phyloP scores from a whole-genome alignment of 768 basidiomycete genomes.

The Naganishia antarctica region DNA sequence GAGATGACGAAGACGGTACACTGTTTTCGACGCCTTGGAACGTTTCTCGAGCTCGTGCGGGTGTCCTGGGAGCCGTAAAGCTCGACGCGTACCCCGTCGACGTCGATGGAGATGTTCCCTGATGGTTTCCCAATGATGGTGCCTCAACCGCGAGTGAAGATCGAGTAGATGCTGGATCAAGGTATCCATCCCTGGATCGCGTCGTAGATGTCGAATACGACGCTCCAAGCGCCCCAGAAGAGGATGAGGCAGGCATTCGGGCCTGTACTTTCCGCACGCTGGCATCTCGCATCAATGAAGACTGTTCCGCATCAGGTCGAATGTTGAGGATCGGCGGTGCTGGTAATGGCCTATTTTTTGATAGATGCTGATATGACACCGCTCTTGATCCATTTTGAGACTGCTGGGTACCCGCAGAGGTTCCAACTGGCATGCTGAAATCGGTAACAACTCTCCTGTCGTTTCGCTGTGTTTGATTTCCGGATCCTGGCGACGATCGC shows the following conservation, averaged over 20 bases:
- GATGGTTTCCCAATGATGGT: no score
- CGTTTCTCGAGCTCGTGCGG: not conserved
- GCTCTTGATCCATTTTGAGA: not conserved
- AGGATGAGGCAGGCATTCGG: not conserved
- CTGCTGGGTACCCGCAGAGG: not conserved
- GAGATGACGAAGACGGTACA: not conserved
- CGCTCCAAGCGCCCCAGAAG: not conserved
- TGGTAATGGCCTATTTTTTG: not conserved
- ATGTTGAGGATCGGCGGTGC: not conserved
- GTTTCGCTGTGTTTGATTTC: not conserved
- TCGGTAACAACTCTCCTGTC: not conserved
- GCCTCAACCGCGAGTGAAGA: not conserved
- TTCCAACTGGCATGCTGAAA: not conserved
- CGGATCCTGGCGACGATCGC: not conserved
- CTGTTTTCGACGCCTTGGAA: not conserved
- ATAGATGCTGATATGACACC: not conserved
- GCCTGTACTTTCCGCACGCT: not conserved
- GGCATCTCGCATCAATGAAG: not conserved
- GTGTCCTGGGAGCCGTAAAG: conserved; percentile 1
- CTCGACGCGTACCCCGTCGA: not conserved
- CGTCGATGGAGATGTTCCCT: not conserved
- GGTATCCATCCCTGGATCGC: no score
- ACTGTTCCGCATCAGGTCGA: not conserved
- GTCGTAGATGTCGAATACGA: not conserved
- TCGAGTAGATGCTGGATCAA: not conserved